phyloP scores from a whole-genome alignment of 2,329 filamentous ascomycete species.

The Penicillium sp. region DNA sequence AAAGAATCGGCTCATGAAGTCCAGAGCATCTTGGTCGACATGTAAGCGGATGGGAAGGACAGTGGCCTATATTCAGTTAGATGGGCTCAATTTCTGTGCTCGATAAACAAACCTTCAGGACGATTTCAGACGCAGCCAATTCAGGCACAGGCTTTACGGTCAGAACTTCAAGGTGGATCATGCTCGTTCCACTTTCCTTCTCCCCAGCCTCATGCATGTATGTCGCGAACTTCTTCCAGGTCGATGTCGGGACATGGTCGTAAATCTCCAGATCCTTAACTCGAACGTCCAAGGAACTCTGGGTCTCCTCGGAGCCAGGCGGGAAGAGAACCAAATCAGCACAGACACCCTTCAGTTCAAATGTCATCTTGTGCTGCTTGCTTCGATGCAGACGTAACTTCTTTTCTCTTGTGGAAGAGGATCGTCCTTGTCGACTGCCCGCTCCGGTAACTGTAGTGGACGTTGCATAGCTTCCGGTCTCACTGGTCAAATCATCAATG shows the following conservation, averaged over 20 bases:
- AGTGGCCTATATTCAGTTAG: constrained; percentile 52
- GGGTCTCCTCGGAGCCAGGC: constrained; percentile 73
- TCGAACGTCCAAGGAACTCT: constrained; percentile 83
- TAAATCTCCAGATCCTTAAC: constrained; percentile 85
- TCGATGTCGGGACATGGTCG: constrained; percentile 91
- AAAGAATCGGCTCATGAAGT: constrained; percentile 97
- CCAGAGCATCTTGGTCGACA: constrained; percentile 94
- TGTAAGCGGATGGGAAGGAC: constrained; percentile 85
- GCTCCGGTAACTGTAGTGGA: constrained; percentile 58
- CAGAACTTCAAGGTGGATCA: constrained; percentile 86
- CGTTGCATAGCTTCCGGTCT: constrained; percentile 85
- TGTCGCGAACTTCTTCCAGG: constrained; percentile 97
- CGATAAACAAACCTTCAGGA: constrained; percentile 62
- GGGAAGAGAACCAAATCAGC: constrained; percentile 82
- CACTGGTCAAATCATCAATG: constrained; percentile 80
- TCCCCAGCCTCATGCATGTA: constrained; percentile 87
- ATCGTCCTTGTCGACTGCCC: constrained; percentile 39
- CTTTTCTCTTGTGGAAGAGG: constrained; percentile 49
- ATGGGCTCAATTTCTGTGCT: background rate
- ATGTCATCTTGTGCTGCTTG: constrained; percentile 91
- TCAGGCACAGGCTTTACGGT: constrained; percentile 85
- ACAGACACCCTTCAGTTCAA: constrained; percentile 83
- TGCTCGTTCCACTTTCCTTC: constrained; percentile 80
- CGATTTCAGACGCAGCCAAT: constrained; percentile 84
- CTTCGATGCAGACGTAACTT: constrained; percentile 78